Evolutionary conservation across 1,284 basidiomycete species (phyloP).

Genomic region (Cronartium ribicola): DNA sequence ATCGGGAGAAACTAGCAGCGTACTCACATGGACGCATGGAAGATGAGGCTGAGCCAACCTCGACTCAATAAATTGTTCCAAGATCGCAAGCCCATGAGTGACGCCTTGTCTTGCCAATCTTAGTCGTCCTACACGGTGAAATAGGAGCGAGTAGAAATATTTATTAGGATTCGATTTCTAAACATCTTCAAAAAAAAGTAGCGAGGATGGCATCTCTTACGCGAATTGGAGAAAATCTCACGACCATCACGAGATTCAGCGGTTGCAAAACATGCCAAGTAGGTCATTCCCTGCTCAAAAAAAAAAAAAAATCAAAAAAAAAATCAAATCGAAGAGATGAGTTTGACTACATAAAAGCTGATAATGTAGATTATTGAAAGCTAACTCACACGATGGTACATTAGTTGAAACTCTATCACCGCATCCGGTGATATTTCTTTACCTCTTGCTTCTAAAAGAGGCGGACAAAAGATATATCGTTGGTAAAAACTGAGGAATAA

Average conservation of each 20-base stretch:
- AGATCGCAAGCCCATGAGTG: constrained; percentile 18
- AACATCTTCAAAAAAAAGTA: too few species aligned
- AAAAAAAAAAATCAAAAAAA: neutral
- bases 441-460: neutral
- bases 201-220: neutral
- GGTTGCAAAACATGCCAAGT: constrained; percentile 29
- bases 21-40: constrained; percentile 34
- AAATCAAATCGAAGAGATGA: neutral
- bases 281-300: constrained; percentile 18
- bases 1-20: neutral
- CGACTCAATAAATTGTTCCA: constrained; percentile 30
- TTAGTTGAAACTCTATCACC: constrained; percentile 21
- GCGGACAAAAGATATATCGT: neutral
- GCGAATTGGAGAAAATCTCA: neutral
- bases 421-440: constrained; percentile 6
- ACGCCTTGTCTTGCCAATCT: constrained; percentile 24
- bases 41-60: constrained; percentile 22
- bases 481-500: neutral
- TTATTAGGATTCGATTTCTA: too few species aligned
- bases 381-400: constrained; percentile 27
- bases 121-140: constrained; percentile 6
- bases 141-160: too few species aligned
- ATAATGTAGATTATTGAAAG: neutral
- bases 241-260: neutral
- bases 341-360: too few species aligned